phyloP scores from a whole-genome alignment of 306 rosid species.

The Potentilla sterilis region DNA sequence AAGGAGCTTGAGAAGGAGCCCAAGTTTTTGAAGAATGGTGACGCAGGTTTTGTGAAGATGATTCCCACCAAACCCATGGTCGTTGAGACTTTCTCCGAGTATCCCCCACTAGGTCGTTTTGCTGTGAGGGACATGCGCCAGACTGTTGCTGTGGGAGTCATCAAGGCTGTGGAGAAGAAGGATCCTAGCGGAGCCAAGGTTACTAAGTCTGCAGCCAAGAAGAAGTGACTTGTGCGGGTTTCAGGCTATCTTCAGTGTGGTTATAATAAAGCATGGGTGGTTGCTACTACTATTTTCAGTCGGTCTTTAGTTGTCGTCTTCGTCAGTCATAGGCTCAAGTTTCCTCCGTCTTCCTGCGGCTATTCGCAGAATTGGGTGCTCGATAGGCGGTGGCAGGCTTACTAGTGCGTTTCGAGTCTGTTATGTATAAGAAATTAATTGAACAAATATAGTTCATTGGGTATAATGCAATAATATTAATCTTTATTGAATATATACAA shows the following conservation, averaged over 20 bases:
- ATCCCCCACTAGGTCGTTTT: constrained; percentile 87
- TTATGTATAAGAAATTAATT: no score
- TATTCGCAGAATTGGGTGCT: constrained; percentile 71
- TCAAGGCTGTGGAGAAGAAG: constrained; percentile 88
- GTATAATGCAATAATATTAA: no score
- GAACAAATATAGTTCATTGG: no score
- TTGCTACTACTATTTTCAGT: background rate
- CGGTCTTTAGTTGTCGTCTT: background rate
- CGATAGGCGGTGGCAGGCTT: constrained; percentile 50
- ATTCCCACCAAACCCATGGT: constrained; percentile 57
- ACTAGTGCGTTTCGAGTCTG: no score
- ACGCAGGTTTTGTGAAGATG: constrained; percentile 80
- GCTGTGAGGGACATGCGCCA: constrained; percentile 39
- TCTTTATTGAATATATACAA: no score
- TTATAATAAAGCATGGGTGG: constrained; percentile 32
- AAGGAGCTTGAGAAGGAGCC: no score
- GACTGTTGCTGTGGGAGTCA: constrained; percentile 88
- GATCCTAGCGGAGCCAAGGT: constrained; percentile 34
- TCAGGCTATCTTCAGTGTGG: background rate
- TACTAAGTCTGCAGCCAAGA: constrained; percentile 35
- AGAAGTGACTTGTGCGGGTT: constrained; percentile 57
- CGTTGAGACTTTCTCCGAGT: constrained; percentile 73
- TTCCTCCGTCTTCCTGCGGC: constrained; percentile 33
- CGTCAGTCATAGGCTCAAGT: constrained; percentile 22
- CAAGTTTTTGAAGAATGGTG: constrained; percentile 52